Evolutionary conservation across 306 rosid species (phyloP), one percentile per base, ranked within the genome.

Genomic region (Cicer cuneatum): DNA sequence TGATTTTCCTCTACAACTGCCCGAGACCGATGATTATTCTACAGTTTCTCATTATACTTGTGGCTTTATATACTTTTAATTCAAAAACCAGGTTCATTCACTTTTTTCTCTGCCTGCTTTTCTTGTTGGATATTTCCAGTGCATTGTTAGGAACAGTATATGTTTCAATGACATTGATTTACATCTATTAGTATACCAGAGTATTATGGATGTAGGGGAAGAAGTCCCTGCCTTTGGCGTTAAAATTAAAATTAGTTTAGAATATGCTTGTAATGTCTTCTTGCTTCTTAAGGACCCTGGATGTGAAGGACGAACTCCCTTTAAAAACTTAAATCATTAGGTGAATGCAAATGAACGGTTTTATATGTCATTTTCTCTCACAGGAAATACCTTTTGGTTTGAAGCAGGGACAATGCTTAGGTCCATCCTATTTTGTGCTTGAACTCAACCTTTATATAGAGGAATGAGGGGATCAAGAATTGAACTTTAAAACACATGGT

Each of bases 101-200:
- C 52, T 12, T 46, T 69, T 37, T 69, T 19, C 40, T 41, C 71
- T 42, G 12, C 54, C 47, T 6, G 3, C 2, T 60, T 69, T 70
- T 16, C 51, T 29, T 51, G 38, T 15, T 35, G 9, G 10, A 51
- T 52, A 42, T 53, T 63, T 53, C 10, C 42, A 63, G 46, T n/a
- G 37, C 12, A 29, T 6, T 64, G 37, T 42, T 42, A 49, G 16
- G 68, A 49, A 56, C 29, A 33, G 5, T 66, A 14, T 65, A 79
- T 57, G 64, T 47, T 48, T 66, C 12, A 58, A 58, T 38, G 41
- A 24, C 71, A 73, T 67, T 49, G 71, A 67, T 41, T 59, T 66
- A 66, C 16, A 62, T 40, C 73, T 63, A 45, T 33, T 43, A 24
- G 39, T 49, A 45, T 7, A 21, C 11, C 5, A 1, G 4, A 16